Base-by-base conservation (phyloP, 2,329 filamentous ascomycete genomes). In the Diaporthe vaccinii region DNA sequence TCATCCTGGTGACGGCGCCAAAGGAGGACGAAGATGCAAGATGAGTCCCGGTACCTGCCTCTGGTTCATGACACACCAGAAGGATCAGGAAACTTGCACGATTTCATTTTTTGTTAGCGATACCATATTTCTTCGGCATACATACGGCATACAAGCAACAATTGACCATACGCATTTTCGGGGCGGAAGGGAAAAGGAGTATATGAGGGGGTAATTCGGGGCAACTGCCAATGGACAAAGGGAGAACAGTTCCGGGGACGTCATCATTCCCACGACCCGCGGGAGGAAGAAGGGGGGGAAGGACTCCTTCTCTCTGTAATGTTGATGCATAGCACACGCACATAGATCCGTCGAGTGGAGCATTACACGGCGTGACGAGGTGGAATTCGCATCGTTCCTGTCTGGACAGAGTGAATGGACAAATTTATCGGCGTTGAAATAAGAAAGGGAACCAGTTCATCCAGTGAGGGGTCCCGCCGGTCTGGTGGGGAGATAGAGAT, bases 1-100 rank as follows among this genome's bases (percentile, higher is more conserved):
- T 76, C 31, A 57, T 76, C 39, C 46, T 76, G 49, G 75, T 73
- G 61, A 73, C 55, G 49, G 44, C 62, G 39, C 74, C 41, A 20
- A 22, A 22, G 44, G 44, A 73, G 46, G 71, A 34, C 5, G 44
- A 74, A 8, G 72, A 62, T 20, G 41, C 7, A 22, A 65, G 62
- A 36, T 58, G n/a, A 58, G 34, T 15, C 36, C 15, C 14, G 15
- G 39, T 22, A 12, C 39, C 39, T 31, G 12, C n/a, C 39, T 14
- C 39, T 28, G 58, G 28, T 17, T 57, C 41, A 28, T 58, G 34
- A 34, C 34, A 34, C 28, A 31, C 12, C n/a, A 2, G 22, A 20
- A 17, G 31, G 39, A 44, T 25, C 39, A 59, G n/a, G 31, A 46
- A 31, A 39, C 57, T 36, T 34, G 36, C 55, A 59, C 65, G 69